phyloP scores from a whole-genome alignment of 108 stramenopile genomes.

The Pseudonitzschia delicatissima region DNA sequence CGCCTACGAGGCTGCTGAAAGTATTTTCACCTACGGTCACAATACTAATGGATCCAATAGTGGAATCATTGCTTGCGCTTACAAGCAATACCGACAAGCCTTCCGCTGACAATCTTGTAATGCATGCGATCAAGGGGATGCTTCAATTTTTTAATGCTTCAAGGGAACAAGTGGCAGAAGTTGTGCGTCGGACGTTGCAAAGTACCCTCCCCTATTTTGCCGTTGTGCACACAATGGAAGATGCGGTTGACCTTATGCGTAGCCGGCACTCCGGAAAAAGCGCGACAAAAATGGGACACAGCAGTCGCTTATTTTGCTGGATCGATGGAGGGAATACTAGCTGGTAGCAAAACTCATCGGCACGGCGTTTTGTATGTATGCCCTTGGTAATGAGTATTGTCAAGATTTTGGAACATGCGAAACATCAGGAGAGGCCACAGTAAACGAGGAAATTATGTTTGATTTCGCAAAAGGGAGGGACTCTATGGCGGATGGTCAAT shows the following conservation, averaged over 20 bases:
- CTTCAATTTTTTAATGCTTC: conserved; percentile 28
- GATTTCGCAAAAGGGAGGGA: conserved; percentile 45
- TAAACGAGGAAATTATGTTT: conserved; percentile 47
- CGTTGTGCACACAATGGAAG: conserved; percentile 38
- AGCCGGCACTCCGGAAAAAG: conserved; percentile 13
- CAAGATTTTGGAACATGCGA: conserved; percentile 53
- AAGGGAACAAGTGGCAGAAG: conserved; percentile 36
- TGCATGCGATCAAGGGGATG: conserved; percentile 26
- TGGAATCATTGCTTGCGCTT: no score
- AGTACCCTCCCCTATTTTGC: conserved; percentile 49
- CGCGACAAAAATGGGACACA: conserved; percentile 39
- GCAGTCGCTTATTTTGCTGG: conserved; percentile 71
- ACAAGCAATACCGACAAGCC: no score
- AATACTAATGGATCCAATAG: conserved; percentile 31
- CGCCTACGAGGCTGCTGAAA: conserved; percentile 45
- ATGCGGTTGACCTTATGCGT: conserved; percentile 34
- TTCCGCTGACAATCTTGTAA: conserved; percentile 35
- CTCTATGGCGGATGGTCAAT: conserved; percentile 32
- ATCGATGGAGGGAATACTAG: conserved; percentile 52
- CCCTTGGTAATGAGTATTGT: conserved; percentile 72
- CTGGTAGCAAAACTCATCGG: conserved; percentile 35
- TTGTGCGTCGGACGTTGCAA: conserved; percentile 48
- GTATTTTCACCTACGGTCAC: conserved; percentile 56
- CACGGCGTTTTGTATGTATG: conserved; percentile 56
- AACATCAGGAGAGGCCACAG: conserved; percentile 39